Percentiles rank a stretch among this genome's conserved stretches.
Conservation (phyloP, 257 asterid genomes). For the Capsicum rhomboideum region DNA sequence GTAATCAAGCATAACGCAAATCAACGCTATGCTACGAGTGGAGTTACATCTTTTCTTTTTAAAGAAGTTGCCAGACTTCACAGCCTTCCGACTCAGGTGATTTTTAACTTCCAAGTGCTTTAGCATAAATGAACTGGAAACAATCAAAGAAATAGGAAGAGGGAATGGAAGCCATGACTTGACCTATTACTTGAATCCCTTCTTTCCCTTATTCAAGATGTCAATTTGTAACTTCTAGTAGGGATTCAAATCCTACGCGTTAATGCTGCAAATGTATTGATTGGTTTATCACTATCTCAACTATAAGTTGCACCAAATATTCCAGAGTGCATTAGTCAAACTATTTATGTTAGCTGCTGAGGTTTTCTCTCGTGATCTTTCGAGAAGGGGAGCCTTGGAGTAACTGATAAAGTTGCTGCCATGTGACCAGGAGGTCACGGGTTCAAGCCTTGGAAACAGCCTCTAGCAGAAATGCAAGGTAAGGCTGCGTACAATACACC, state of each 20-base stretch:
- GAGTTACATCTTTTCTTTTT: constrained; percentile 90
- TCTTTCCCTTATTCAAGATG: neutral
- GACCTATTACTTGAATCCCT: neutral
- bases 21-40: constrained; percentile 98
- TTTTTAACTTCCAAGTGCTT: neutral
- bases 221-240: neutral
- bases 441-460: no score
- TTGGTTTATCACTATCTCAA: neutral
- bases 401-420: no score
- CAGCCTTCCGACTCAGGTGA: constrained; percentile 89
- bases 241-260: neutral
- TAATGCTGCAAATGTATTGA: neutral
- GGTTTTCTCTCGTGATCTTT: neutral
- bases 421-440: no score
- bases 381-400: no score
- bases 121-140: neutral
- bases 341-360: neutral
- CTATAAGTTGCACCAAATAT: neutral
- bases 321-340: neutral
- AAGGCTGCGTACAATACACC: no score
- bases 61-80: constrained; percentile 78
- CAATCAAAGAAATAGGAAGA: neutral
- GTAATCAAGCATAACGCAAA: constrained; percentile 97
- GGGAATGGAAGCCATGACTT: neutral
- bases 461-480: no score